Base-by-base conservation (phyloP, 495 filamentous ascomycete species). In the Neurospora sp. region DNA sequence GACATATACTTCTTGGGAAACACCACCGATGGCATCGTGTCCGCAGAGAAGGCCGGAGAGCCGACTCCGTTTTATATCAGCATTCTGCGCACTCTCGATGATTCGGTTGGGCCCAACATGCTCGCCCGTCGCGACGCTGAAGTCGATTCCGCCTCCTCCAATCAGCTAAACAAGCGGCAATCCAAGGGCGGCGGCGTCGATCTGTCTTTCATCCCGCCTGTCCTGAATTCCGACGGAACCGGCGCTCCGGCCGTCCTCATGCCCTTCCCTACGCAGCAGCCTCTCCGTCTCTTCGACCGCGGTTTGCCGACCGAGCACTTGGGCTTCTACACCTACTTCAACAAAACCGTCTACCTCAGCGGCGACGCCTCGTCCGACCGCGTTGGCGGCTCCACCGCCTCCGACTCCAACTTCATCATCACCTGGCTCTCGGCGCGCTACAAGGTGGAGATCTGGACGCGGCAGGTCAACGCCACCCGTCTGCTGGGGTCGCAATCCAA, bases 401-500 rank as follows among this genome's bases (percentile, higher is more conserved):
- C 80, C 1, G 84, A 90, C 42, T 91, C 93, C n/a, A 84, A 83
- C 4, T 87, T 87, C 17, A 82, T 92, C 22, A 92, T 95, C 73
- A 96, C 92, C 17, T 97, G 92, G 89, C 83, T 90, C 1, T 86
- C 94, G 74, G 96, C 94, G 3, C 89, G 95, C 10, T 93, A 96
- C 81, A 88, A 93, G 9, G 92, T 98, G 6, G 90, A 94, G 77
- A 96, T 98, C 70, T 99, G 94, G 94, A 99, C 95, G 7, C 84
- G 86, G 5, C 80, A 78, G 77, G 81, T 81, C 12, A 84, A 82
- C 65, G 82, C 82, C 41, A 78, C 83, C 7, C 79, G 84, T 20
- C 79, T 92, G 1, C 73, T 87, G 8, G 74, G 73, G 22, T 59
- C 70, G 7, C 61, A 74, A 17, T 71, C 44, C 42, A 75, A 74